These are phyloP conservation scores for Tricladium varicosporioides DNA, from an alignment of 2,329 filamentous ascomycete genomes.

Conservation along the genomic window DNA sequence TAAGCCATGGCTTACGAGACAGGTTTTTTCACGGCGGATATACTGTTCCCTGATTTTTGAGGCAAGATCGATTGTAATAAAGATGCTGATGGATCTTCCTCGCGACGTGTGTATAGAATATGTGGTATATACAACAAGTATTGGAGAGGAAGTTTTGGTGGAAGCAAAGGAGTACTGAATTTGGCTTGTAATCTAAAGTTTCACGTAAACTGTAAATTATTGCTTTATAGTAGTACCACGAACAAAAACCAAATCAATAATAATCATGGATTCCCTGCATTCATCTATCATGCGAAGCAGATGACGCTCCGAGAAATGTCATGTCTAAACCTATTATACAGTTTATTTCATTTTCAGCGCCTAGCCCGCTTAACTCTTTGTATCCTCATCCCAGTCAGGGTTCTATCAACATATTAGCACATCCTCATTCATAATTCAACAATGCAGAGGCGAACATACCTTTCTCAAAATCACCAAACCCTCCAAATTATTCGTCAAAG, in stretches of 20 bases:
- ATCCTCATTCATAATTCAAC: neutral
- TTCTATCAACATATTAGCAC: conserved; percentile 40
- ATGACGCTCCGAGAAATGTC: conserved; percentile 20
- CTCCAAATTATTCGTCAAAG: conserved; percentile 86
- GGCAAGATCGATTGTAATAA: too few species aligned
- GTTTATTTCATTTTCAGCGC: conserved; percentile 28
- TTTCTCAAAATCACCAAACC: conserved; percentile 95
- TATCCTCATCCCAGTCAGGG: conserved; percentile 50
- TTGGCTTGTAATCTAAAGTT: neutral
- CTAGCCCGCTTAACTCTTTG: conserved; percentile 37
- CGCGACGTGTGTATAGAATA: neutral
- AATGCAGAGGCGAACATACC: conserved; percentile 53
- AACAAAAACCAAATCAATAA: neutral
- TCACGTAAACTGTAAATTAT: neutral
- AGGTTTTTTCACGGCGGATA: neutral
- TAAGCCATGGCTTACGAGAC: conserved; percentile 39
- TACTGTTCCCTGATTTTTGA: too few species aligned
- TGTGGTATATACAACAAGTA: too few species aligned
- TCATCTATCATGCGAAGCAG: conserved; percentile 31
- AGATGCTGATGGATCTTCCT: too few species aligned
- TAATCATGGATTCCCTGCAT: conserved; percentile 12
- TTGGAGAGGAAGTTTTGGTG: too few species aligned
- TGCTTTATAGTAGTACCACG: neutral
- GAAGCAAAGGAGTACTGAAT: neutral
- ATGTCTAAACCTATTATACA: conserved; percentile 35